These are phyloP conservation scores for Aspergillus novofumigatus DNA, from an alignment of 2,329 filamentous ascomycete genomes.

Conservation along the genomic window DNA sequence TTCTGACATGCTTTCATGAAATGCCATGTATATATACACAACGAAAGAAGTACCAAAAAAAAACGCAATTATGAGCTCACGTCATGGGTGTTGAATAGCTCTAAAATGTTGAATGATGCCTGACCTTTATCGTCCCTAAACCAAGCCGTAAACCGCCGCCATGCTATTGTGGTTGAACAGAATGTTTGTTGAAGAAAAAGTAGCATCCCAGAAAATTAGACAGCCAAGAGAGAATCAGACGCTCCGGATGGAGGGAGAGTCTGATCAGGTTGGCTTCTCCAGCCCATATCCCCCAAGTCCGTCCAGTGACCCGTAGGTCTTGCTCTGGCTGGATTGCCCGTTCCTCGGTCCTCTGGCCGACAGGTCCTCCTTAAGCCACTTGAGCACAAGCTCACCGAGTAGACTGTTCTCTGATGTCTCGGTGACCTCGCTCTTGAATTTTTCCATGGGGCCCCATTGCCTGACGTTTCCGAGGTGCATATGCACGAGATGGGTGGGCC, in stretches of 20 bases:
- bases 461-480: conserved; percentile 88
- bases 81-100: conserved; percentile 20
- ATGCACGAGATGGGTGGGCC: conserved; percentile 93
- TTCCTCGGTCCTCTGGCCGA: conserved; percentile 72
- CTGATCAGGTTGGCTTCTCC: conserved; percentile 40
- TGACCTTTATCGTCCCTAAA: conserved; percentile 13
- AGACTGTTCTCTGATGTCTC: conserved; percentile 69
- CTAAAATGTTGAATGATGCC: conserved; percentile 27
- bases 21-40: conserved; percentile 17
- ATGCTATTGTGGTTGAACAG: conserved; percentile 26
- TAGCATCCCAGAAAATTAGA: not conserved
- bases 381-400: conserved; percentile 80
- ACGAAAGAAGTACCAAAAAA: conserved; percentile 4
- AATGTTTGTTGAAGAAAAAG: conserved; percentile 23
- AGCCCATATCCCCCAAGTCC: conserved; percentile 62
- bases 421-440: conserved; percentile 57
- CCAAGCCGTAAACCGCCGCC: conserved; percentile 16
- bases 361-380: conserved; percentile 81
- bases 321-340: conserved; percentile 50
- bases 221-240: conserved; percentile 6
- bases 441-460: conserved; percentile 73
- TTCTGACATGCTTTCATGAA: conserved; percentile 26
- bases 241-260: conserved; percentile 1
- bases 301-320: conserved; percentile 51
- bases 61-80: conserved; percentile 1